Evolutionary conservation across 306 rosid species (phyloP), one percentile per base, ranked within the genome.

Genomic region (Castanospermum australe): DNA sequence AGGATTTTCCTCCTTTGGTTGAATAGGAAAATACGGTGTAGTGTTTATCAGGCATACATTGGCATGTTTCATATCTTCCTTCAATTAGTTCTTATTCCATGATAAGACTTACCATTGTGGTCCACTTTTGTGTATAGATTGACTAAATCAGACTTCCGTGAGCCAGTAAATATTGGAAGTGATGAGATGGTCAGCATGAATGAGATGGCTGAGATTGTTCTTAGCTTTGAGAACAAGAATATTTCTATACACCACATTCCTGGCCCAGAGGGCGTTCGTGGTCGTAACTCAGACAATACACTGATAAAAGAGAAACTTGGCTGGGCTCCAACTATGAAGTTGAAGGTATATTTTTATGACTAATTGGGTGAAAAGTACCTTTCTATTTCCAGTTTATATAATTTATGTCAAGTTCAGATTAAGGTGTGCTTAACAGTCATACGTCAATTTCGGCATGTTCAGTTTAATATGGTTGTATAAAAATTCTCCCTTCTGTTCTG

Each of bases 181-280:
- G 99, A 95, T 50, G 99, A 95, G 88, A 95, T 95, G 99, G 99
- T 95, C 15, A 95, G 99, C 92, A 95, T 95, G 99, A 93, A 95
- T 79, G 98, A 93, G 68, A 95, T 95, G 98, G 98, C 98, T 28
- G 96, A 93, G 89, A 91, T 95, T 51, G 90, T 95, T 69, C 98
- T 93, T 70, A 82, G 99, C 90, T 93, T 95, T 73, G 98, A 95
- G 64, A 47, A 81, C 91, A 95, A 91, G 89, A 89, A 80, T 28
- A 93, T 83, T 61, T 97, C 97, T 12, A 91, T 96, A 64, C 97
- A 90, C 25, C 97, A 93, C 88, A 96, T 96, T 86, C 99, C 99
- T 24, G 99, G 99, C 1, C 99, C 99, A 14, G 98, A 96, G 88
- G 99, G 99, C 33, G 98, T 96, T 78, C 98, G 99, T 60, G 99